phyloP scores from a whole-genome alignment of 2,329 filamentous ascomycete genomes.

The Knufia fluminis region DNA sequence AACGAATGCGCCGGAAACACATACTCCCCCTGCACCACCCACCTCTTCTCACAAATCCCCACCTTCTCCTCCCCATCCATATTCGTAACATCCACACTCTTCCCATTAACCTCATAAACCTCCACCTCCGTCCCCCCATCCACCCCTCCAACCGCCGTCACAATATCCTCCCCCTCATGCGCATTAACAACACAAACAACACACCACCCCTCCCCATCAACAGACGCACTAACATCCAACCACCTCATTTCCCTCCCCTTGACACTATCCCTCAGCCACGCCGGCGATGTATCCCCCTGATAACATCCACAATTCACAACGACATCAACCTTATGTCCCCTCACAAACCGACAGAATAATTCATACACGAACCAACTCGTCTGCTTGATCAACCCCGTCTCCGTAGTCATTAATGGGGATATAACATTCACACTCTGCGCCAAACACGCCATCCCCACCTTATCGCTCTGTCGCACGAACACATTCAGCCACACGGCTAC shows the following conservation, averaged over 20 bases:
- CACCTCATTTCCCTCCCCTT: conserved; percentile 54
- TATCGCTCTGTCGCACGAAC: conserved; percentile 60
- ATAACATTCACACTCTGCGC: conserved; percentile 73
- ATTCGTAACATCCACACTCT: conserved; percentile 50
- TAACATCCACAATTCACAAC: conserved; percentile 58
- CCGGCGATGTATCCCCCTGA: conserved; percentile 43
- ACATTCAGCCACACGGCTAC: conserved; percentile 68
- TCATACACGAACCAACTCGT: conserved; percentile 67
- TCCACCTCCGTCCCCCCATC: conserved; percentile 42
- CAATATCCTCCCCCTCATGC: conserved; percentile 50
- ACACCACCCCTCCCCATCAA: conserved; percentile 48
- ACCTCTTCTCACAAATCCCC: conserved; percentile 49
- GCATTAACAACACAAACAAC: conserved; percentile 68
- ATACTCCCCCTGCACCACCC: conserved; percentile 52
- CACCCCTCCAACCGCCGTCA: conserved; percentile 49
- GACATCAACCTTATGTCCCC: conserved; percentile 57
- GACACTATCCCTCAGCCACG: conserved; percentile 34
- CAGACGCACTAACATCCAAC: conserved; percentile 33
- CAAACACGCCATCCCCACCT: conserved; percentile 70
- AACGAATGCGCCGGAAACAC: conserved; percentile 62
- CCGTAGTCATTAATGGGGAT: conserved; percentile 63
- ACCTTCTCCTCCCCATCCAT: conserved; percentile 55
- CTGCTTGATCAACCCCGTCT: conserved; percentile 56
- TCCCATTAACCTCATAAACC: conserved; percentile 55
- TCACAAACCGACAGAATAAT: conserved; percentile 64